These are phyloP conservation scores for Arachis hypogaea DNA, from an alignment of 306 rosid species.

Conservation along the genomic window DNA sequence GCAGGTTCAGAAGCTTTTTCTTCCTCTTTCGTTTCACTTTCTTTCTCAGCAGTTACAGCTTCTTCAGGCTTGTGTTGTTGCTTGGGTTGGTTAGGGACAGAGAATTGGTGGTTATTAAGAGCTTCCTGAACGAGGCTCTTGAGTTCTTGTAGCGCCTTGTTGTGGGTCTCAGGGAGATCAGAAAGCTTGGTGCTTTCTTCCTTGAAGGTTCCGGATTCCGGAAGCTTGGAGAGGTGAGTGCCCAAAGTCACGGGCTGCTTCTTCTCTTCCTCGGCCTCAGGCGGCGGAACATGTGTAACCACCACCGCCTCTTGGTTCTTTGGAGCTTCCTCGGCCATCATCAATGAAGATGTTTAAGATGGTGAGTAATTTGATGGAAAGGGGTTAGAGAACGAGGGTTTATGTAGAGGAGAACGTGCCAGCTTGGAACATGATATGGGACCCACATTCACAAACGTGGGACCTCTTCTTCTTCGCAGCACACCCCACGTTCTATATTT, in stretches of 20 bases:
- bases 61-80: constrained; percentile 25
- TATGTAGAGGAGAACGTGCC: constrained; percentile 9
- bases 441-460: constrained; percentile 26
- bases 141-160: constrained; percentile 64
- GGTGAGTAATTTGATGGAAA: too few relatives aligned
- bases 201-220: constrained; percentile 48
- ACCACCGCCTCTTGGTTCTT: constrained; percentile 36
- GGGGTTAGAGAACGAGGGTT: neutral
- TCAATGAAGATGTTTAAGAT: neutral
- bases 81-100: constrained; percentile 22
- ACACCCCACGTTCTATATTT: neutral
- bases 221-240: constrained; percentile 39
- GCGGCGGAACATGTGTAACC: constrained; percentile 44
- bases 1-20: neutral
- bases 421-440: constrained; percentile 38
- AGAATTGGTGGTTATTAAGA: constrained; percentile 60
- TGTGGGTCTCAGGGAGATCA: constrained; percentile 51
- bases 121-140: constrained; percentile 63
- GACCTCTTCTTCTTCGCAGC: constrained; percentile 32
- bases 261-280: constrained; percentile 27
- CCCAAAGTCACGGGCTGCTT: constrained; percentile 34
- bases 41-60: constrained; percentile 10
- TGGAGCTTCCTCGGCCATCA: constrained; percentile 49
- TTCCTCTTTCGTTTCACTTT: constrained; percentile 31
- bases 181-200: constrained; percentile 60